phyloP scores from a whole-genome alignment of 495 filamentous ascomycete genomes.

The Hypoxylon crocopeplum region DNA sequence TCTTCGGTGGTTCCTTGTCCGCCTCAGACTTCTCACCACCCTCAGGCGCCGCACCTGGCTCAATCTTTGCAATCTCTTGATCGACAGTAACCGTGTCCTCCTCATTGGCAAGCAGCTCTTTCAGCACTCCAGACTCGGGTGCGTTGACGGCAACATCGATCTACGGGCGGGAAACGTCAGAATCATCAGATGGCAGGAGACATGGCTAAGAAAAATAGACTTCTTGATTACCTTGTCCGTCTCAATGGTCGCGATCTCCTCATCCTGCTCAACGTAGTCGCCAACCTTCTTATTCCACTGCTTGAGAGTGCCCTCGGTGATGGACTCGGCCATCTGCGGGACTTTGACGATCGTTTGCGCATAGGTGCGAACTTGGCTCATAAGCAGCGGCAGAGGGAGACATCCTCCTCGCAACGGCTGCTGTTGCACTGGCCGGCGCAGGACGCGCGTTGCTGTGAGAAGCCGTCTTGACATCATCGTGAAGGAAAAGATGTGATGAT shows the following conservation, averaged over 20 bases:
- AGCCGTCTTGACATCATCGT: slow-evolving; percentile 59
- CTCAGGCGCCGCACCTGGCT: slow-evolving; percentile 71
- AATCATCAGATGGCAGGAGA: slow-evolving; percentile 19
- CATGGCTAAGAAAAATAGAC: not conserved
- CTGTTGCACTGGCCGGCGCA: slow-evolving; percentile 52
- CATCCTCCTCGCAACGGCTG: slow-evolving; percentile 39
- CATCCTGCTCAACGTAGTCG: slow-evolving; percentile 93
- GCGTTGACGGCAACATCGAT: slow-evolving; percentile 97
- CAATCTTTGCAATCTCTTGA: slow-evolving; percentile 85
- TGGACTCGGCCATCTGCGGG: slow-evolving; percentile 98
- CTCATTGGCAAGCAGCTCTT: slow-evolving; percentile 89
- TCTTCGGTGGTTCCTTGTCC: slow-evolving; percentile 66
- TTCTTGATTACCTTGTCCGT: slow-evolving; percentile 88
- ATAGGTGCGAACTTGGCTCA: slow-evolving; percentile 60
- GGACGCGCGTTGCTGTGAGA: slow-evolving; percentile 54
- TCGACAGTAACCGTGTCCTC: slow-evolving; percentile 96
- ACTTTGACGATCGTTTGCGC: slow-evolving; percentile 90
- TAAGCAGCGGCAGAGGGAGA: slow-evolving; percentile 49
- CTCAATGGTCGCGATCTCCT: slow-evolving; percentile 98
- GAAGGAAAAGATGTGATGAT: slow-evolving; percentile 16
- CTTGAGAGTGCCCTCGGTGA: slow-evolving; percentile 96
- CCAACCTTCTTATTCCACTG: slow-evolving; percentile 95
- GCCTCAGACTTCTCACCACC: slow-evolving; percentile 61
- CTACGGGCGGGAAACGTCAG: slow-evolving; percentile 61
- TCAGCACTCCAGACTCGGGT: slow-evolving; percentile 87